Base-by-base conservation (phyloP, 2,329 filamentous ascomycete genomes). In the Ophiostoma pallidulum region DNA sequence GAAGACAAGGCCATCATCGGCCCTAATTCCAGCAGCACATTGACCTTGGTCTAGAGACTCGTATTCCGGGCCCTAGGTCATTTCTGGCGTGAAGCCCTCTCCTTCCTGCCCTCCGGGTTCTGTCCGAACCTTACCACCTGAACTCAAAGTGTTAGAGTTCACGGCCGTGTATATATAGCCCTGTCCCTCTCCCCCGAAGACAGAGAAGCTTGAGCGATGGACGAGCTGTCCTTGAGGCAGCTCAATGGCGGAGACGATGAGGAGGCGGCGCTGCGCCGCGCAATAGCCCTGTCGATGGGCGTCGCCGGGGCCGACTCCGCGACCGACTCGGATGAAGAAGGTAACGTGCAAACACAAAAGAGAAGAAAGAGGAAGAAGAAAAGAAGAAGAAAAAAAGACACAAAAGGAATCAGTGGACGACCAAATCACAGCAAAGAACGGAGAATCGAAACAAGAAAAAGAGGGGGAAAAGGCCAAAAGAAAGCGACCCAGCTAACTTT, bases 221-320 rank as follows among this genome's bases (percentile, higher is more conserved):
- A 58, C 9, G 52, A 55, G 20, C 39, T 53, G 20, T 19, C 50
- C 18, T 50, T 53, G 4, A 52, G 54, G 3, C 59, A 60, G 29
- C 41, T 63, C 35, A 64, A 65, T 22, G 60, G 60, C 8, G 57
- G 55, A 12, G 62, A 62, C 20, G 71, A 75, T 39, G 74, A 80
- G 18, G 76, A 83, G 44, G 75, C 78, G 50, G 76, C 78, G 26
- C 62, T 82, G n/a, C 70, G 70, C 24, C 69, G 68, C 50, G 80
- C 80, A 26, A 80, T 84, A 49, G 77, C 72, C 14, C 62, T 81
- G 24, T 81, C 78, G 8, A 65, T 81, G 14, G 62, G 64, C 36
- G 58, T 43, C 8, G 13, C 3, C 4, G 10, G 6, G 4, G 3
- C 8, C 16, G n/a, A 28, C 13, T 5, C 4, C 16, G n/a, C 16